These are phyloP conservation scores for Drosera spatulata DNA, from an alignment of 179 eudicot species.

Conservation along the genomic window DNA sequence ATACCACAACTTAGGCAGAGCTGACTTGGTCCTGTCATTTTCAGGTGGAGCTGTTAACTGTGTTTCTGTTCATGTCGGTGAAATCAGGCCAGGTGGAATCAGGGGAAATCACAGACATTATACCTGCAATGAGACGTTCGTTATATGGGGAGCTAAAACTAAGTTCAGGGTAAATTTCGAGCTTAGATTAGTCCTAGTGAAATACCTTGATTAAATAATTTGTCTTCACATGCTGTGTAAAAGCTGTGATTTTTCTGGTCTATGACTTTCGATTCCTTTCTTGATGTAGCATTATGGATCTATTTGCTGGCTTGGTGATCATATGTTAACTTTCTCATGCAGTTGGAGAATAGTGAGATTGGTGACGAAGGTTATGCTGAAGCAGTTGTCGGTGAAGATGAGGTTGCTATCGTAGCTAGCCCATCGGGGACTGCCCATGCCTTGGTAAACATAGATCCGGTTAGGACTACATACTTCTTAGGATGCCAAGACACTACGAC, in stretches of 20 bases:
- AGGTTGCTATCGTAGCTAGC: constrained; percentile 76
- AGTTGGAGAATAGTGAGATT: constrained; percentile 51
- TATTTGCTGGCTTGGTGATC: too few relatives aligned
- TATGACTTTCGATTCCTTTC: too few relatives aligned
- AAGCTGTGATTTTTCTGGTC: too few relatives aligned
- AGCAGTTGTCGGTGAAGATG: constrained; percentile 50
- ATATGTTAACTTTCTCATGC: constrained; percentile 17
- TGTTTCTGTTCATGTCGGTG: constrained; percentile 75
- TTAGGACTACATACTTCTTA: constrained; percentile 48
- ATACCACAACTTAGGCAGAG: neutral
- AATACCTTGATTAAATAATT: too few relatives aligned
- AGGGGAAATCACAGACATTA: constrained; percentile 93
- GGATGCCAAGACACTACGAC: constrained; percentile 78
- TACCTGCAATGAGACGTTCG: constrained; percentile 78
- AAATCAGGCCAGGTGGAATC: constrained; percentile 62
- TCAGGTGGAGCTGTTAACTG: constrained; percentile 80
- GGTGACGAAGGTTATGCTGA: constrained; percentile 61
- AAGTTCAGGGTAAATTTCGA: constrained; percentile 62
- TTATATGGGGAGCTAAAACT: constrained; percentile 88
- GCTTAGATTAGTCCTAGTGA: neutral
- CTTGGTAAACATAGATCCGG: constrained; percentile 59
- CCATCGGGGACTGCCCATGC: constrained; percentile 80
- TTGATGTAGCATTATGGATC: too few relatives aligned
- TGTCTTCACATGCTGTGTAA: too few relatives aligned
- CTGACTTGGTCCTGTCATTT: constrained; percentile 9